Evolutionary conservation across 305 asterid species (phyloP).

Genomic region (Fraxinus xanthoxyloides): DNA sequence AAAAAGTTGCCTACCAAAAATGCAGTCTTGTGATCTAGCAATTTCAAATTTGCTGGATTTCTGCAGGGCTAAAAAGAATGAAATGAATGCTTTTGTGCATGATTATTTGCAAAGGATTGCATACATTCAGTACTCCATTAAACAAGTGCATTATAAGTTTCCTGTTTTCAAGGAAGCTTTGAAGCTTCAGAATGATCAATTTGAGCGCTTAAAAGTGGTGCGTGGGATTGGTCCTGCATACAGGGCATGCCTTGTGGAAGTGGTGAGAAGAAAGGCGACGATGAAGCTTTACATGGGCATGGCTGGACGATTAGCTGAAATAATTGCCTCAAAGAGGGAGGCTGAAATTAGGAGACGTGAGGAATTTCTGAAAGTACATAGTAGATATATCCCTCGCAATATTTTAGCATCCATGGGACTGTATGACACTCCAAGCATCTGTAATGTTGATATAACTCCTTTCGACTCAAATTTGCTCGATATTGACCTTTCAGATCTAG

Average conservation of each 20-base stretch:
- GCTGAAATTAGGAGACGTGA: slow-evolving; percentile 78
- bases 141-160: slow-evolving; percentile 73
- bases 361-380: slow-evolving; percentile 69
- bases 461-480: slow-evolving; percentile 78
- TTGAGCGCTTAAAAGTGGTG: slow-evolving; percentile 79
- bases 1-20: slow-evolving; percentile 71
- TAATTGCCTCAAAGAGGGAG: slow-evolving; percentile 81
- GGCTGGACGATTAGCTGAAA: slow-evolving; percentile 96
- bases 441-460: slow-evolving; percentile 83
- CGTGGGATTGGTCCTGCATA: slow-evolving; percentile 90
- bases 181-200: slow-evolving; percentile 77
- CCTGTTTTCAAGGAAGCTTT: slow-evolving; percentile 89
- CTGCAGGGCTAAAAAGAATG: slow-evolving; percentile 78
- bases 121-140: slow-evolving; percentile 68
- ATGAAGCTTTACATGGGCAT: slow-evolving; percentile 95
- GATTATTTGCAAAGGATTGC: slow-evolving; percentile 86
- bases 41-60: slow-evolving; percentile 61
- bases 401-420: slow-evolving; percentile 82
- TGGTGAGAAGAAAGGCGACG: slow-evolving; percentile 82
- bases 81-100: slow-evolving; percentile 83
- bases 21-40: slow-evolving; percentile 64
- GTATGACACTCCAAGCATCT: slow-evolving; percentile 70
- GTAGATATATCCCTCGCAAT: slow-evolving; percentile 75
- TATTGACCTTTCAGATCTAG: slow-evolving; percentile 71
- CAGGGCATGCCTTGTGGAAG: slow-evolving; percentile 92